Percentiles rank a stretch among this genome's conserved stretches.
Evolutionary conservation across 129 eudicot species (phyloP).

Genomic region (Heracleum sosnowskyi): DNA sequence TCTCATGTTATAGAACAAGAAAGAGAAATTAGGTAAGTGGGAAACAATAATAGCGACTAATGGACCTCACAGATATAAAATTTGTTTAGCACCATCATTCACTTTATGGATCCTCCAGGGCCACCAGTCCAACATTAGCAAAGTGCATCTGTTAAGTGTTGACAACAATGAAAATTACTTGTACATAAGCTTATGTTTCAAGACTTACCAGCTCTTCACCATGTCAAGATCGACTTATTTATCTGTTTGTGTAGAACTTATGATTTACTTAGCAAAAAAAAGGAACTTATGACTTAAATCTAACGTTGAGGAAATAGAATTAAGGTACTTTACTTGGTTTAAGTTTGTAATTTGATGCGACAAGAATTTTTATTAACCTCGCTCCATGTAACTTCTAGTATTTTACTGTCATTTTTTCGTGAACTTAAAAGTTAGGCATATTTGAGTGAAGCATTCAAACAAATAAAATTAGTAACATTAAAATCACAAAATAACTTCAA

Average conservation of each 20-base stretch:
- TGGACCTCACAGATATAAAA: conserved; percentile 15
- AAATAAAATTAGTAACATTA: neutral
- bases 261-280: too few relatives aligned
- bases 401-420: neutral
- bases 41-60: conserved; percentile 18
- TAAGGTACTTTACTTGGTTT: neutral
- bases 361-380: neutral
- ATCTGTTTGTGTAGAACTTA: neutral
- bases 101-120: conserved; percentile 13
- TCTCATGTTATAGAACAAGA: neutral
- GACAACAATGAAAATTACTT: neutral
- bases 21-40: conserved; percentile 18
- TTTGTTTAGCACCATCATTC: conserved; percentile 8
- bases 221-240: neutral
- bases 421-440: neutral
- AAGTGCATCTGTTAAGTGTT: conserved; percentile 2
- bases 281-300: neutral
- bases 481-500: neutral
- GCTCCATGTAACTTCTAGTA: neutral
- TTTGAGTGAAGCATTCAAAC: neutral
- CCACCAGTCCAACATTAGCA: conserved; percentile 18
- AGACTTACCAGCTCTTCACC: neutral
- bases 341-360: neutral
- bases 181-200: neutral
- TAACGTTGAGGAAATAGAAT: neutral